Evolutionary conservation across 495 filamentous ascomycete genomes (phyloP).

Genomic region (Hypoxylon cercidicola): DNA sequence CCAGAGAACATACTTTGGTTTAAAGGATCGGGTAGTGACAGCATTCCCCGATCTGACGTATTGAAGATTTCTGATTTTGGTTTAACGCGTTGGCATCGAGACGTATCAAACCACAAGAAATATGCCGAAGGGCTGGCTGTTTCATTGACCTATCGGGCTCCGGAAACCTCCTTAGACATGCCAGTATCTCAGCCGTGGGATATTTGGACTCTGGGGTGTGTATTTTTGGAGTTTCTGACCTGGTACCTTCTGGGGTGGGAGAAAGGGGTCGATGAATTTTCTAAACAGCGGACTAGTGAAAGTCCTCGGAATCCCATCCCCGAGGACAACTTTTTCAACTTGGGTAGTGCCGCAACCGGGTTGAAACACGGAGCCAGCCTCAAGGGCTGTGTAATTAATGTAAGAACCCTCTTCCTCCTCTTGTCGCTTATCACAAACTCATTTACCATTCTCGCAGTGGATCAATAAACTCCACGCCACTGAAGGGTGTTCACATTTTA

Average conservation of each 20-base stretch:
- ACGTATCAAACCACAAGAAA: no score
- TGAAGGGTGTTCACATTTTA: constrained; percentile 21
- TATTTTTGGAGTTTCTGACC: constrained; percentile 16
- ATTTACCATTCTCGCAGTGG: constrained; percentile 6
- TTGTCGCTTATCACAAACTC: neutral
- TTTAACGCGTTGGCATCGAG: no score
- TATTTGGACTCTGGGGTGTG: no score
- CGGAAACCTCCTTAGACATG: no score
- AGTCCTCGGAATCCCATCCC: neutral
- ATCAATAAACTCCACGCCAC: constrained; percentile 33
- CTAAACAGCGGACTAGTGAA: neutral
- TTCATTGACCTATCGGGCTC: no score
- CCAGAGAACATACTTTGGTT: constrained; percentile 43
- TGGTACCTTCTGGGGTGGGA: constrained; percentile 9
- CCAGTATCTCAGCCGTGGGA: no score
- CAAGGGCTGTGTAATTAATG: neutral
- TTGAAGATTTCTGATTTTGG: constrained; percentile 17
- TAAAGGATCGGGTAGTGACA: neutral
- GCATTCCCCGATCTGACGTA: neutral
- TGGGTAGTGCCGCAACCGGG: neutral
- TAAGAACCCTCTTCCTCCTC: neutral
- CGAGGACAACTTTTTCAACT: constrained; percentile 1
- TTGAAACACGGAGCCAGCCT: constrained; percentile 1
- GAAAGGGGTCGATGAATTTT: constrained; percentile 1
- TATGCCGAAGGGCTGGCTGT: no score